Evolutionary conservation across 805 yeast genomes (phyloP).

Genomic region (Candida nemodendra): DNA sequence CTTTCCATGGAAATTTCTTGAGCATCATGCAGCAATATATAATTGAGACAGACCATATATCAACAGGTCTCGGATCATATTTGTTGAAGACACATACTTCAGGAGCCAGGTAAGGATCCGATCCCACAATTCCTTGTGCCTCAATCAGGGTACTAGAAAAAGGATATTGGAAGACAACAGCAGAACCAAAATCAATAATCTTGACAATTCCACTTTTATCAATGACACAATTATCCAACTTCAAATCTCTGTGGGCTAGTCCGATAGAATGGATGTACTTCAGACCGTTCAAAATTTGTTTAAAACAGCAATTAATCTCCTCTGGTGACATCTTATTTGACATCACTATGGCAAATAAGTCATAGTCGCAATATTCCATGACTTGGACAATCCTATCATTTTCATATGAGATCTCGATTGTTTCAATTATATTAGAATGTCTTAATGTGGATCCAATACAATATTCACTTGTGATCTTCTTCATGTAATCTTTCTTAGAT

Average conservation of each 20-base stretch:
- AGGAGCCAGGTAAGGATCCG: conserved; percentile 89
- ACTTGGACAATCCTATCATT: conserved; percentile 84
- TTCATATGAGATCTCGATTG: conserved; percentile 88
- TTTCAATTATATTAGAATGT: conserved; percentile 87
- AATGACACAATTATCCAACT: conserved; percentile 89
- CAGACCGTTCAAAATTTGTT: conserved; percentile 79
- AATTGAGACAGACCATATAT: conserved; percentile 90
- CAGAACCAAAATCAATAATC: conserved; percentile 90
- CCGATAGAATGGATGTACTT: conserved; percentile 82
- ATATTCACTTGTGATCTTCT: conserved; percentile 90
- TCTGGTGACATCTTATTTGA: conserved; percentile 78
- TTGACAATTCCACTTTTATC: conserved; percentile 80
- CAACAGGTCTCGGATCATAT: conserved; percentile 91
- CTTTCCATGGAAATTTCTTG: conserved; percentile 93
- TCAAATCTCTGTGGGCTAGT: conserved; percentile 86
- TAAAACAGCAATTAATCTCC: conserved; percentile 87
- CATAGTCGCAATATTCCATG: conserved; percentile 93
- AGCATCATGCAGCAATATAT: conserved; percentile 90
- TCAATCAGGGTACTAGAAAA: conserved; percentile 69
- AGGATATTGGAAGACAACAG: conserved; percentile 89
- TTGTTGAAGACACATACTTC: conserved; percentile 81
- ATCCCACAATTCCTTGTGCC: conserved; percentile 82
- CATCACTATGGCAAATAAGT: conserved; percentile 92
- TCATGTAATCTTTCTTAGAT: conserved; percentile 79
- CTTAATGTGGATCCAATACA: conserved; percentile 89